Percentiles rank a stretch among this genome's conserved stretches.
These are phyloP conservation scores for Taphrina flavorubra DNA, from an alignment of 1,139 yeast genomes.

Conservation along the genomic window DNA sequence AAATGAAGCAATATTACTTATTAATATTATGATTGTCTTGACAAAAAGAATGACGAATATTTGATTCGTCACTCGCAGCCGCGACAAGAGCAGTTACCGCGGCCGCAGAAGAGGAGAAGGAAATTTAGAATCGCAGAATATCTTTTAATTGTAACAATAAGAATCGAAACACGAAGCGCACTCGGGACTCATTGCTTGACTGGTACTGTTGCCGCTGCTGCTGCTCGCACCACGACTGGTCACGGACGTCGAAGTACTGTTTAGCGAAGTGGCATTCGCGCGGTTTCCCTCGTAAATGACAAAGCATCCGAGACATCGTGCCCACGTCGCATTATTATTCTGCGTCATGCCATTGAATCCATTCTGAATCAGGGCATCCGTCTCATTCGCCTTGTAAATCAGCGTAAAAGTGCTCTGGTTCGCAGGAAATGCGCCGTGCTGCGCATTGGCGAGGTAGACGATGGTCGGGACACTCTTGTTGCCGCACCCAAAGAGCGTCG, in stretches of 20 bases:
- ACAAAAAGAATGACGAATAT: not conserved
- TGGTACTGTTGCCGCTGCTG: not conserved
- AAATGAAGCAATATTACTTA: too few relatives aligned
- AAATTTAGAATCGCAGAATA: not conserved
- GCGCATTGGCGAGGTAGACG: constrained; percentile 79
- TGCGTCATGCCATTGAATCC: constrained; percentile 82
- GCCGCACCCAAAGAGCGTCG: constrained; percentile 79
- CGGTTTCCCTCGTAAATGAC: constrained; percentile 59
- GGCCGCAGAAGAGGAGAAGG: not conserved
- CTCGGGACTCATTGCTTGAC: not conserved
- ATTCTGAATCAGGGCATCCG: constrained; percentile 69
- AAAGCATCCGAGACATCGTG: constrained; percentile 87
- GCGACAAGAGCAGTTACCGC: not conserved
- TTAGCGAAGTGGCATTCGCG: constrained; percentile 12
- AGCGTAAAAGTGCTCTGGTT: constrained; percentile 78
- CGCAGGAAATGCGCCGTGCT: constrained; percentile 64
- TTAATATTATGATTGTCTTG: not conserved
- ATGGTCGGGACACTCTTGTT: constrained; percentile 71
- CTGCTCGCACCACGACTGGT: not conserved
- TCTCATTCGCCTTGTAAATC: constrained; percentile 62
- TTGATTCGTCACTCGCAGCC: not conserved
- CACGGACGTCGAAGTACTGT: constrained; percentile 5
- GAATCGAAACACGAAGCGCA: constrained; percentile 22
- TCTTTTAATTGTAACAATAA: constrained; percentile 26
- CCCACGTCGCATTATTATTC: constrained; percentile 71